Percentiles rank a stretch among this genome's conserved stretches.
phyloP scores from a whole-genome alignment of 345 rosid species.

The Lumnitzera littorea region DNA sequence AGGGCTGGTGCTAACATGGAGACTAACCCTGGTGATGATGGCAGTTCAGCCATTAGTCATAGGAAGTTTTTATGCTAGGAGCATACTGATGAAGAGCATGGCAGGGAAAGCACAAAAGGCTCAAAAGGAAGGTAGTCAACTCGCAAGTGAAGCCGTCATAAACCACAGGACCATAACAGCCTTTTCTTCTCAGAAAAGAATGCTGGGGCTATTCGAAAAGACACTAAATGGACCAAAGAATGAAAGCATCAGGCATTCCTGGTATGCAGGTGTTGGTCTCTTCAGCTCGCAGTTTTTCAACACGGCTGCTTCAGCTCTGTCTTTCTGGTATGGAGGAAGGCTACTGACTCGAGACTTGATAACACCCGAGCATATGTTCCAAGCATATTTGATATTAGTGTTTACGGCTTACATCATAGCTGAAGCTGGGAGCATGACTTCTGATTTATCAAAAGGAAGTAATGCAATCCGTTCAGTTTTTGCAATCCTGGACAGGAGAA shows the following conservation, averaged over 20 bases:
- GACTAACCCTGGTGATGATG: constrained; percentile 48
- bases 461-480: constrained; percentile 41
- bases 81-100: constrained; percentile 49
- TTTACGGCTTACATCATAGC: constrained; percentile 63
- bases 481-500: constrained; percentile 41
- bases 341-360: constrained; percentile 29
- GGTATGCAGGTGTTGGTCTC: constrained; percentile 51
- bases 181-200: constrained; percentile 62
- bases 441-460: constrained; percentile 54
- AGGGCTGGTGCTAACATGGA: constrained; percentile 48
- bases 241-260: constrained; percentile 45
- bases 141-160: constrained; percentile 55
- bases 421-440: constrained; percentile 68
- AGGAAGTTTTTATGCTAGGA: constrained; percentile 49
- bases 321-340: constrained; percentile 62
- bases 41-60: constrained; percentile 53
- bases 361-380: constrained; percentile 45
- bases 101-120: constrained; percentile 56
- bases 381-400: constrained; percentile 41
- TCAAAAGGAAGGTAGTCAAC: constrained; percentile 63
- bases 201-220: constrained; percentile 37
- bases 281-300: constrained; percentile 53
- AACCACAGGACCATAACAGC: constrained; percentile 75
- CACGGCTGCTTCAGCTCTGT: constrained; percentile 51
- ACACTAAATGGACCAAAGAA: constrained; percentile 51